Conservation (phyloP, 495 filamentous ascomycete species). For the Lentithecium fluviatile region DNA sequence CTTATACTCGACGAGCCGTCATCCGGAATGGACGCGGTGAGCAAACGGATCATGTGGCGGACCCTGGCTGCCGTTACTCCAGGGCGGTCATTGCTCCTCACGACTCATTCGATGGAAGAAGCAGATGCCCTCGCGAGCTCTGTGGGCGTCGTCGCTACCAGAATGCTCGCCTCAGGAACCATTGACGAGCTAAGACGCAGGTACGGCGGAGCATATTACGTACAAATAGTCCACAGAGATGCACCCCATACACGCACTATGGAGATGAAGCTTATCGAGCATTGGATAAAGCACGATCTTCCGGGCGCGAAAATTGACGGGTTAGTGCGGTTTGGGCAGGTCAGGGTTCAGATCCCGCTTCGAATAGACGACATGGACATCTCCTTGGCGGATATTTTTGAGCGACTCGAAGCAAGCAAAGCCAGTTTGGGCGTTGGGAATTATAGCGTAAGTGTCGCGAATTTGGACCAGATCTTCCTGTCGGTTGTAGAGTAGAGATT, state of each 20-base stretch:
- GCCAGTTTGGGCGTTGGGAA: not conserved
- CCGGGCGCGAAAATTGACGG: not conserved
- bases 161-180: slow-evolving; percentile 34
- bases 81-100: slow-evolving; percentile 63
- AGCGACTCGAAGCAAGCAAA: not conserved
- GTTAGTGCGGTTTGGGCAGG: not conserved
- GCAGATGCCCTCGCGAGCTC: slow-evolving; percentile 22
- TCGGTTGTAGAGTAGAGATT: no score
- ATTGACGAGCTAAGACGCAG: not conserved
- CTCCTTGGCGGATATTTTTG: not conserved
- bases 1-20: slow-evolving; percentile 58
- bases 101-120: slow-evolving; percentile 39
- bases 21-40: slow-evolving; percentile 70
- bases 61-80: slow-evolving; percentile 53
- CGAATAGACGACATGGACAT: not conserved
- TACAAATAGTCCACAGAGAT: not conserved
- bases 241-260: not conserved
- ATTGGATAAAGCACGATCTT: not conserved
- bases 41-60: slow-evolving; percentile 71
- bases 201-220: not conserved
- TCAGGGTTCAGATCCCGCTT: not conserved
- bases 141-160: slow-evolving; percentile 18
- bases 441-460: not conserved
- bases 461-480: not conserved
- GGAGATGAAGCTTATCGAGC: not conserved